Evolutionary conservation across 2,329 filamentous ascomycete genomes (phyloP), one percentile per base, ranked within the genome.

Genomic region (Diaporthe capsici): DNA sequence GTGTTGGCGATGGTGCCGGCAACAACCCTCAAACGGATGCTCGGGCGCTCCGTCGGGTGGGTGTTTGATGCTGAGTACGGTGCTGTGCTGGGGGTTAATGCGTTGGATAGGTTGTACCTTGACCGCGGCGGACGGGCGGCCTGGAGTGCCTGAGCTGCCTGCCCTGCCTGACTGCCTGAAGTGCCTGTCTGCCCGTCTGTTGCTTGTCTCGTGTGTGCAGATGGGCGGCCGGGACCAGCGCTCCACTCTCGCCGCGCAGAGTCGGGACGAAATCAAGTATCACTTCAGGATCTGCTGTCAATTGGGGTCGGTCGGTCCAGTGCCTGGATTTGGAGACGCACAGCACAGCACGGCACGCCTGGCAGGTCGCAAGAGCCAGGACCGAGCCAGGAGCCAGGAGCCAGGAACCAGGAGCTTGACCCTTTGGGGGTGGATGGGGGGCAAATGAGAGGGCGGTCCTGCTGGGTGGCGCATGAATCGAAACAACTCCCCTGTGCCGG

Each of bases 401-500:
- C 58, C 58, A 42, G 61, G 42, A 65, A 22, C 60, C 42, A 47
- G 47, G 63, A 70, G 65, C 65, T 55, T 70, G 65, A 55, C 47
- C 65, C 65, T 55, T 70, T 37, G 28, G 44, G 65, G 44, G 8
- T 15, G 34, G 15, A 3, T 10, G 47, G 65, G 34, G 65, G 63
- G 65, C 65, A 70, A 70, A 70, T 70, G 65, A 70, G 65, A 70
- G 65, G 65, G 65, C 34, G 15, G 65, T 42, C 65, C 49, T 70
- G 65, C 65, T 70, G 47, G 55, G 65, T 70, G 65, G 65, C 65
- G 65, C 65, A 70, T 70, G 65, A 70, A 70, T 70, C 65, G 65
- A 70, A 70, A 70, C 65, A 70, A 70, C 65, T 70, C 65, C 65
- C 65, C 65, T 70, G 49, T 31, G 65, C 65, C 65, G 65, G 65